phyloP scores from a whole-genome alignment of 805 yeast genomes.

The Sugiyamaella smithiae region DNA sequence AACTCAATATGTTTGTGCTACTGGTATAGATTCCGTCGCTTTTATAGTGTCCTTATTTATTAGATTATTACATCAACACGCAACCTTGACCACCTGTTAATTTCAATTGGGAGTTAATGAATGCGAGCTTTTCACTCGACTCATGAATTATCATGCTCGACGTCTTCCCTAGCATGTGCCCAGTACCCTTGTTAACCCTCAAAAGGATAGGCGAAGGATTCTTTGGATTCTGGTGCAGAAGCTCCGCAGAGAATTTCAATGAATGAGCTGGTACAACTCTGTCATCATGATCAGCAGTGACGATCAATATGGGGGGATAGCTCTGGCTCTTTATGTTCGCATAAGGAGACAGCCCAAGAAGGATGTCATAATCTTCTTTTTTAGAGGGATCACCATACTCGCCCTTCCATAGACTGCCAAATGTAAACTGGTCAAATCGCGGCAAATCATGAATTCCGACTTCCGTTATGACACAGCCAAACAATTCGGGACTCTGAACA shows the following conservation, averaged over 20 bases:
- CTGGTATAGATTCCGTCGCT: slow-evolving; percentile 1
- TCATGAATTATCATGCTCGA: neutral
- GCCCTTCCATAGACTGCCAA: slow-evolving; percentile 4
- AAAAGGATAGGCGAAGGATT: slow-evolving; percentile 6
- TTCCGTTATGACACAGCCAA: slow-evolving; percentile 14
- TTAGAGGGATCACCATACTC: slow-evolving; percentile 13
- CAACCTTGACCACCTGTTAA: neutral
- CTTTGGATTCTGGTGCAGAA: slow-evolving; percentile 3
- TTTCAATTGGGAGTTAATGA: neutral
- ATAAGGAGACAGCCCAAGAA: slow-evolving; percentile 5
- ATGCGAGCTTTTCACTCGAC: slow-evolving; percentile 9
- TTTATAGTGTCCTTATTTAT: slow-evolving; percentile 2
- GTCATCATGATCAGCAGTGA: slow-evolving; percentile 12
- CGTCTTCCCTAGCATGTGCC: slow-evolving; percentile 4
- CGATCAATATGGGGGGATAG: slow-evolving; percentile 7
- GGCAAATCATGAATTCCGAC: slow-evolving; percentile 11
- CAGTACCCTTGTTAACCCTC: slow-evolving; percentile 5
- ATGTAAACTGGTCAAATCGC: slow-evolving; percentile 12
- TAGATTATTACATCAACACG: neutral
- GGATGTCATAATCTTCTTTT: neutral
- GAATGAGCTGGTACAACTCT: slow-evolving; percentile 12
- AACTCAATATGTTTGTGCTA: slow-evolving; percentile 8
- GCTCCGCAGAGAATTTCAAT: slow-evolving; percentile 7
- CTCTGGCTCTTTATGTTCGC: neutral
- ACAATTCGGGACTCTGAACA: slow-evolving; percentile 10